Evolutionary conservation across 2,329 filamentous ascomycete species (phyloP).

Genomic region (Bimuria novae-zelandiae): DNA sequence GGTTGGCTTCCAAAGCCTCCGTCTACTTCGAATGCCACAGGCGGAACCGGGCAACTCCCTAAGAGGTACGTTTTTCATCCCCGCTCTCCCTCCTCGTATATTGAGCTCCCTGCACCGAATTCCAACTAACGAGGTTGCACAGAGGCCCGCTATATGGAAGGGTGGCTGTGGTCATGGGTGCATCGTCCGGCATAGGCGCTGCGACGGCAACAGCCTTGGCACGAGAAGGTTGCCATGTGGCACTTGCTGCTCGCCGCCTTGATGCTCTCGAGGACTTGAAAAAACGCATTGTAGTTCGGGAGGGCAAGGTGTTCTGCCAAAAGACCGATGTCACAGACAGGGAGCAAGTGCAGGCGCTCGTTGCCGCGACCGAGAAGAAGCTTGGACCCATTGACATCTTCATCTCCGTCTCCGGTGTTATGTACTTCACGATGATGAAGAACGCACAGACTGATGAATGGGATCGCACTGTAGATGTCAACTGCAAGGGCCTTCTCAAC

Average conservation of each 20-base stretch:
- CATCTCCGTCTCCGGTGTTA: conserved; percentile 80
- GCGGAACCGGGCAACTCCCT: conserved; percentile 51
- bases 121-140: too few species aligned
- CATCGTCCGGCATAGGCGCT: conserved; percentile 78
- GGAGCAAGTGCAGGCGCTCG: conserved; percentile 67
- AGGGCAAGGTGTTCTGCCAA: conserved; percentile 69
- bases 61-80: conserved; percentile 33
- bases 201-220: conserved; percentile 73
- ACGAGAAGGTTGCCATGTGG: conserved; percentile 71
- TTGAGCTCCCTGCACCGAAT: not conserved
- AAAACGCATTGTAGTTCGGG: conserved; percentile 59
- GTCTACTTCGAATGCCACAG: conserved; percentile 52
- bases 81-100: not conserved
- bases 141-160: conserved; percentile 66
- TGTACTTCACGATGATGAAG: conserved; percentile 89
- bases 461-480: conserved; percentile 82
- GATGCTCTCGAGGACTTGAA: conserved; percentile 72
- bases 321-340: conserved; percentile 74
- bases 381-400: conserved; percentile 78
- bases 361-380: conserved; percentile 61
- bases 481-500: conserved; percentile 82
- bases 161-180: conserved; percentile 77
- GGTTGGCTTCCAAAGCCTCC: conserved; percentile 74
- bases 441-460: conserved; percentile 75
- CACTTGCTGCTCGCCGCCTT: conserved; percentile 71